Base-by-base conservation (phyloP, 139 green algal species). In the Ettlia oleoabundans region DNA sequence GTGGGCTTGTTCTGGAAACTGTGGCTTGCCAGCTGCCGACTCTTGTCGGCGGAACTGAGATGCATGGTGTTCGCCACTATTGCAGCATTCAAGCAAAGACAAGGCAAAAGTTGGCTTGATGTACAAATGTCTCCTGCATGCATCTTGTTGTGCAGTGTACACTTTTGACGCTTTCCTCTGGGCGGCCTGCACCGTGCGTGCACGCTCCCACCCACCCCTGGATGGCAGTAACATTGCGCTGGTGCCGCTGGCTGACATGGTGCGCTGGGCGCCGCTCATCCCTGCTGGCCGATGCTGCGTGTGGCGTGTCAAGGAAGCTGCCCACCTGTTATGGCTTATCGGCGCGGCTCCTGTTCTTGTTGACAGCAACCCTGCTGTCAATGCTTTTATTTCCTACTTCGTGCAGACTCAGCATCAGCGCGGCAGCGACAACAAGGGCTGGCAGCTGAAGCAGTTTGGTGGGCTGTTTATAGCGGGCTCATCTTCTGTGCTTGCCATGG, bases 171-270 rank as follows among this genome's bases (percentile, higher is more conserved):
- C 65, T 24, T 97, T 98, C 79, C 42, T 91, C 37, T 97, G 93
- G 95, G 85, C 85, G 26, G 95, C 92, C 4, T 92, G 88, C 35
- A 94, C 84, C 10, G 92, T 98, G 64, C 85, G 96, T 30, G 77
- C 86, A 7, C 85, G 92, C 15, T 53, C 86, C 10, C 93, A 95
- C 76, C 32, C 92, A 6, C 95, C 95, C 0, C 84, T 98, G 51
- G 90, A 93, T 21, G 90, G 86, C 22, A 85, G 84, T 0, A 73
- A 87, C 40, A 74, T 95, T 5, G 92, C 93, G 3, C 88, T 98
- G 41, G 94, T 96, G 53, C 95, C 95, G 0, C 35, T 97, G 19
- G 92, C 90, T 33, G 94, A 98, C 82, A 58, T 92, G 86, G 93
- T 96, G 71, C 41, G 89, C 1, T 28, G 38, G 24, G 3, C 5